Percentiles rank a stretch among this genome's conserved stretches.
These are phyloP conservation scores for Rosellinia necatrix DNA, from an alignment of 2,329 filamentous ascomycete species.

Conservation along the genomic window DNA sequence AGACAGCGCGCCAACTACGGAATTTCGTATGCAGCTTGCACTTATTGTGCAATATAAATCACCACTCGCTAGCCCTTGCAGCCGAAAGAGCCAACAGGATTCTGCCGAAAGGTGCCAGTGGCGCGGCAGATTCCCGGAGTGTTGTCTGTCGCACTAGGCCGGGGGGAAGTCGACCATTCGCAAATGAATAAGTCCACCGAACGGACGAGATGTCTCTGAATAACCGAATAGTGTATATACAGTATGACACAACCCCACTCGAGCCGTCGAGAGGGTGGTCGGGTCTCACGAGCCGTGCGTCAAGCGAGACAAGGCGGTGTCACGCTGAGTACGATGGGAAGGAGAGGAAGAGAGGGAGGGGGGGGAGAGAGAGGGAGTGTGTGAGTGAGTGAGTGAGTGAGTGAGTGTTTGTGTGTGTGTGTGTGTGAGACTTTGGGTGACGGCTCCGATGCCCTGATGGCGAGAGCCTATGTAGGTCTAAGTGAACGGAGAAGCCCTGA, in stretches of 20 bases:
- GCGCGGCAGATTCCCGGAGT: constrained; percentile 38
- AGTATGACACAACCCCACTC: constrained; percentile 47
- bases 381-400: background rate
- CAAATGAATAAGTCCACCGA: constrained; percentile 33
- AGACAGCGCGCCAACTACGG: constrained; percentile 33
- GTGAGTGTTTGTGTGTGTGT: background rate
- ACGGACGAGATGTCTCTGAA: constrained; percentile 43
- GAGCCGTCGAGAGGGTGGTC: constrained; percentile 42
- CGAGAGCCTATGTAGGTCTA: too few species aligned
- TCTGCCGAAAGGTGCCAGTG: constrained; percentile 32
- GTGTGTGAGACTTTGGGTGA: constrained; percentile 4
- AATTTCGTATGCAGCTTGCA: constrained; percentile 21
- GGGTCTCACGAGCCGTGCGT: constrained; percentile 42
- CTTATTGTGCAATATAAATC: constrained; percentile 29
- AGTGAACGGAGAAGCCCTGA: background rate
- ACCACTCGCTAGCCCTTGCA: constrained; percentile 17
- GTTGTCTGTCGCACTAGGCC: constrained; percentile 35
- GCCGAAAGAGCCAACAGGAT: constrained; percentile 6
- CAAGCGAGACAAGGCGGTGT: constrained; percentile 37
- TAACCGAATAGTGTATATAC: constrained; percentile 45
- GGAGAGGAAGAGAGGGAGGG: constrained; percentile 3
- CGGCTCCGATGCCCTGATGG: constrained; percentile 6
- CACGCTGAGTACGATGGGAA: constrained; percentile 27
- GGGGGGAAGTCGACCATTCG: constrained; percentile 37
- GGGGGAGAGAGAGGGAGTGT: background rate